These are phyloP conservation scores for Trichoderma sp. DNA, from an alignment of 2,329 filamentous ascomycete species.

Conservation along the genomic window DNA sequence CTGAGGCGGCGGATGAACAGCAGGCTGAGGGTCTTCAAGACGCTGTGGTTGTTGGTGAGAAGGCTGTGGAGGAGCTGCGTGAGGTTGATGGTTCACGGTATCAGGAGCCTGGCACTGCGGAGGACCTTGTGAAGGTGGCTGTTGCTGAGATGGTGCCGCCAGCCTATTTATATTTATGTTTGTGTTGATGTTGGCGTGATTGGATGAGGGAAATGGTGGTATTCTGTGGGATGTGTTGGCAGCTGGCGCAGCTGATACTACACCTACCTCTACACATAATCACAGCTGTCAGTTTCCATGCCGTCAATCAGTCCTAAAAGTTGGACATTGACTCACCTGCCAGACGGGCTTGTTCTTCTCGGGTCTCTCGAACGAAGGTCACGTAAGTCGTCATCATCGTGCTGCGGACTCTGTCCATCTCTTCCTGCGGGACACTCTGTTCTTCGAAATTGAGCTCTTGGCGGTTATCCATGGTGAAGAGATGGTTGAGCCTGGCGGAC, in stretches of 20 bases:
- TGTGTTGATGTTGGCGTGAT: background rate
- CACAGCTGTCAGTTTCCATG: background rate
- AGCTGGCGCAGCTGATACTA: background rate
- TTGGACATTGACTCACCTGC: background rate
- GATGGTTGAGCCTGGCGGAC: constrained; percentile 23
- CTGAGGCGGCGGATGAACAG: background rate
- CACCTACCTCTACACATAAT: background rate
- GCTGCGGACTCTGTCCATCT: background rate
- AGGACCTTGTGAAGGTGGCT: background rate
- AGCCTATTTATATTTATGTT: background rate
- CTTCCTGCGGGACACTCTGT: background rate
- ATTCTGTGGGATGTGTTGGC: background rate
- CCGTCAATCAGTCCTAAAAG: background rate
- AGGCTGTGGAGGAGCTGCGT: background rate
- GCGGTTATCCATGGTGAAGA: constrained; percentile 29
- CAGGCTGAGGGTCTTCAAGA: background rate
- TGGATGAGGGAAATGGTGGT: background rate
- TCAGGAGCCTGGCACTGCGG: background rate
- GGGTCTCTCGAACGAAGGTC: background rate
- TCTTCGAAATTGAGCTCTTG: constrained; percentile 24
- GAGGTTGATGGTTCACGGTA: background rate
- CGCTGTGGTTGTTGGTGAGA: background rate
- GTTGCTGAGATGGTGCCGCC: background rate
- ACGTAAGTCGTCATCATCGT: background rate
- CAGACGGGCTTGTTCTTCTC: background rate